phyloP scores from a whole-genome alignment of 73 alveolate species.

The Chromera velia region DNA sequence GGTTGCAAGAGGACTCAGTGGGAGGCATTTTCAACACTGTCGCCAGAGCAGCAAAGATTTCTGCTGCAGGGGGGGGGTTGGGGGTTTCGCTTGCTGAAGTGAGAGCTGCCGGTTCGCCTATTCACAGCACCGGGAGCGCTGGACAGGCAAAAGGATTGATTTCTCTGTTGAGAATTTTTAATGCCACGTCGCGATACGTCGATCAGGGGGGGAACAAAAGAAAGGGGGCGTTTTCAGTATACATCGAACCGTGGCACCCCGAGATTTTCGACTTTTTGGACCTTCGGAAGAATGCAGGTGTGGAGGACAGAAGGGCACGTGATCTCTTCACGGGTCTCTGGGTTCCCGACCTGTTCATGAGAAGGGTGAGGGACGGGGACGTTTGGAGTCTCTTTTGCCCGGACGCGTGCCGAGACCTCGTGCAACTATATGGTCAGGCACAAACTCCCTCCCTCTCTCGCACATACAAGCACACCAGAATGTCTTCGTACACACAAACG shows the following conservation, averaged over 20 bases:
- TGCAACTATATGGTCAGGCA: constrained; percentile 41
- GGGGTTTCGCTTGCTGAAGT: constrained; percentile 65
- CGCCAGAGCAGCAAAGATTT: neutral
- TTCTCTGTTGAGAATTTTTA: constrained; percentile 82
- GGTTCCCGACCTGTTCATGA: constrained; percentile 89
- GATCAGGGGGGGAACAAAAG: constrained; percentile 93
- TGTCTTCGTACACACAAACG: too few relatives aligned
- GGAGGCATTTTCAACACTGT: constrained; percentile 65
- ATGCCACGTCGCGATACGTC: constrained; percentile 84
- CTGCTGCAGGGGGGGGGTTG: constrained; percentile 60
- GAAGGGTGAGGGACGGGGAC: constrained; percentile 70
- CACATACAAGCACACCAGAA: too few relatives aligned
- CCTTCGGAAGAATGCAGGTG: constrained; percentile 76
- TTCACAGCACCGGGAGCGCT: constrained; percentile 72
- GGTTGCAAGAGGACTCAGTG: constrained; percentile 71
- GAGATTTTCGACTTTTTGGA: constrained; percentile 62
- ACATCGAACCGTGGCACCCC: constrained; percentile 85
- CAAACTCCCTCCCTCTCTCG: neutral
- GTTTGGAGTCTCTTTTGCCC: constrained; percentile 93
- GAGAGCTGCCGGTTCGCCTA: constrained; percentile 79
- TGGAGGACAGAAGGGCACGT: constrained; percentile 85
- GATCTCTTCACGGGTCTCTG: constrained; percentile 85
- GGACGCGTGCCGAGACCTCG: constrained; percentile 65
- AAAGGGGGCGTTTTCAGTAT: constrained; percentile 75
- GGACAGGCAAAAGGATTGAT: constrained; percentile 82